Base-by-base conservation (phyloP, 78 protist species). In the Creolimax fragrantissima region DNA sequence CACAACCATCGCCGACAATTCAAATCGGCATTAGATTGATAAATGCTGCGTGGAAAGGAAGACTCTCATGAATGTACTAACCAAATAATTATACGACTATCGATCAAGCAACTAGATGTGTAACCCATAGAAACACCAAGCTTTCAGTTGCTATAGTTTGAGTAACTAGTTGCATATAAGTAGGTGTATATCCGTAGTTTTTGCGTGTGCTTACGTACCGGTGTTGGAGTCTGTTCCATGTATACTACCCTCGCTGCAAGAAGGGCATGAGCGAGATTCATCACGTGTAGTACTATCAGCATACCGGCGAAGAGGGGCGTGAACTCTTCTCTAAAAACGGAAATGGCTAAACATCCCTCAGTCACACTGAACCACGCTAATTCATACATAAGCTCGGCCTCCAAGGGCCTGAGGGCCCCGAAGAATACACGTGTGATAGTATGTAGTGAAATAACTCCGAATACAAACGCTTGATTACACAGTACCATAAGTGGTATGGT, bases 241-340 rank as follows among this genome's bases (percentile, higher is more conserved):
- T 58, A 58, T 24, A 58, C 11, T 24, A 58, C 11, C 74, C 74
- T 17, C 24, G 74, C 24, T 58, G 74, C 11, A 24, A 58, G 74
- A 32, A 58, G 74, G 39, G 74, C 74, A 58, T 58, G 74, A 17
- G 1, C 11, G 24, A 58, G 74, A 17, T 58, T 17, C 39, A 58
- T 24, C 11, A 58, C 24, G 74, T 58, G 74, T 24, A 58, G 74
- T 17, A 58, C 24, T 17, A 58, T 58, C 24, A 58, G 74, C 74
- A 58, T 58, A 17, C 39, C 74, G 39, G 24, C 74, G 24, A 58
- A 58, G 39, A 58, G 11, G 24, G 74, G 74, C 24, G 74, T 84
- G 42, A 97, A 93, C 91, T 97, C 98, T 2, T 96, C 97, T 36
- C 98, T 91, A 88, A 97, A 97, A 43, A 97, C 94, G 44, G 98